phyloP scores from a whole-genome alignment of 2,329 filamentous ascomycete genomes.

The Bertia moriformis region DNA sequence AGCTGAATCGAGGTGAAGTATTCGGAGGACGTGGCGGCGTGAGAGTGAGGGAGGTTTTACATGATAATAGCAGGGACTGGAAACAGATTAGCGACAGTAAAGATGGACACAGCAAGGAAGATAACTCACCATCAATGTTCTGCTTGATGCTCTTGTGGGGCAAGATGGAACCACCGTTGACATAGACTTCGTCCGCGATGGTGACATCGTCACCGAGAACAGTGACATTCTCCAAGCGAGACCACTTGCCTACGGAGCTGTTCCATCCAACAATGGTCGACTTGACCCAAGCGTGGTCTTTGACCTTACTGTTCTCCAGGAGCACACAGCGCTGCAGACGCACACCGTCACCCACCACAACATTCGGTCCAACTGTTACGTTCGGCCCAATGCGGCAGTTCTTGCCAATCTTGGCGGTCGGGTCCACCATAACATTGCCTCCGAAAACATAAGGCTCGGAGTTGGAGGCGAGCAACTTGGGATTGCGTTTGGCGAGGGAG shows the following conservation, averaged over 20 bases:
- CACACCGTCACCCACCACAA: conserved; percentile 85
- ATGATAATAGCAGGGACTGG: conserved; percentile 1
- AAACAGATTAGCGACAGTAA: background rate
- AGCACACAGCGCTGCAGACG: conserved; percentile 86
- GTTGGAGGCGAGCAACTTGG: conserved; percentile 60
- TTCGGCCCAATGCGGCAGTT: conserved; percentile 98
- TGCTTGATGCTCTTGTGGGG: conserved; percentile 98
- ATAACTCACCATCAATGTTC: conserved; percentile 56
- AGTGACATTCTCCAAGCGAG: conserved; percentile 92
- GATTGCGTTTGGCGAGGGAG: conserved; percentile 76
- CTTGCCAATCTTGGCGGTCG: conserved; percentile 88
- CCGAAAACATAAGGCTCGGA: conserved; percentile 60
- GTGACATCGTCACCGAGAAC: conserved; percentile 95
- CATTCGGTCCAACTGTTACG: conserved; percentile 85
- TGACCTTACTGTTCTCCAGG: conserved; percentile 78
- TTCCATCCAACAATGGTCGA: conserved; percentile 98
- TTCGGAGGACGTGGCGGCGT: background rate
- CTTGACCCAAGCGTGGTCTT: conserved; percentile 98
- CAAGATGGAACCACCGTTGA: conserved; percentile 88
- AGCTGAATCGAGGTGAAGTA: background rate
- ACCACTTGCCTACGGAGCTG: conserved; percentile 89
- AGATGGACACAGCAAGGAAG: background rate
- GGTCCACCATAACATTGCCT: conserved; percentile 90
- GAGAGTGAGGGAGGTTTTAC: background rate
- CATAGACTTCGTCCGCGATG: conserved; percentile 95